Evolutionary conservation across 495 filamentous ascomycete genomes (phyloP).

Genomic region (Gamarada debralockiae): DNA sequence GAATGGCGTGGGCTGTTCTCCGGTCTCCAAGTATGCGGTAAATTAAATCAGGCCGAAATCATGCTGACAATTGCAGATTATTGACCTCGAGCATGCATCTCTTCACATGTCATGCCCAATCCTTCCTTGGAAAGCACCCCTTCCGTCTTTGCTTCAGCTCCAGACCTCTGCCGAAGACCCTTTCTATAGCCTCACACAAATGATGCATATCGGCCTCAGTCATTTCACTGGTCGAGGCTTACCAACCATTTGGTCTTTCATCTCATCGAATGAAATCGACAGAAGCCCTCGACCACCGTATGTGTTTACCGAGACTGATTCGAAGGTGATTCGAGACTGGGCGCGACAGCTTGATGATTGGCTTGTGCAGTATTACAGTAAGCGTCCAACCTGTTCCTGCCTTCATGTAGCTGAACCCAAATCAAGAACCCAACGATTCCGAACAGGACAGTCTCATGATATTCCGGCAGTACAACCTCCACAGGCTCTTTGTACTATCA

Average conservation of each 20-base stretch:
- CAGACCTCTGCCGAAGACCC: conserved; percentile 30
- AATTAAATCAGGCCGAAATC: background rate
- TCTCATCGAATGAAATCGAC: conserved; percentile 24
- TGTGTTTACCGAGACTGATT: conserved; percentile 33
- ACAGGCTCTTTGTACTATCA: conserved; percentile 40
- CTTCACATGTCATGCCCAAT: conserved; percentile 40
- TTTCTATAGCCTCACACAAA: conserved; percentile 34
- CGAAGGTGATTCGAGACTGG: conserved; percentile 35
- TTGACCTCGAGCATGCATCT: conserved; percentile 40
- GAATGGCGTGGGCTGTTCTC: conserved; percentile 37
- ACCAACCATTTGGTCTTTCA: conserved; percentile 37
- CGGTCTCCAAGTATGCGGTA: conserved; percentile 33
- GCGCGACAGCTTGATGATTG: conserved; percentile 35
- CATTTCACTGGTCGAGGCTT: conserved; percentile 38
- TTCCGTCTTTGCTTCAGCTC: conserved; percentile 21
- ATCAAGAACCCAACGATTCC: conserved; percentile 25
- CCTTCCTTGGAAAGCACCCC: conserved; percentile 32
- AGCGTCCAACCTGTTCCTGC: background rate
- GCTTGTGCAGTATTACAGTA: conserved; percentile 35
- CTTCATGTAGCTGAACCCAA: too few species aligned
- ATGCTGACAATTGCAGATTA: conserved; percentile 25
- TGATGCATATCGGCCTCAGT: conserved; percentile 39
- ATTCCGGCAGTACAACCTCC: conserved; percentile 37
- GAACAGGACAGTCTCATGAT: conserved; percentile 36
- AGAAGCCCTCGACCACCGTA: conserved; percentile 13